A percentile compares a stretch with the other conserved stretches of the same genome.
These are phyloP conservation scores for Phytopythium montanum DNA, from an alignment of 352 stramenopile species.

Conservation along the genomic window DNA sequence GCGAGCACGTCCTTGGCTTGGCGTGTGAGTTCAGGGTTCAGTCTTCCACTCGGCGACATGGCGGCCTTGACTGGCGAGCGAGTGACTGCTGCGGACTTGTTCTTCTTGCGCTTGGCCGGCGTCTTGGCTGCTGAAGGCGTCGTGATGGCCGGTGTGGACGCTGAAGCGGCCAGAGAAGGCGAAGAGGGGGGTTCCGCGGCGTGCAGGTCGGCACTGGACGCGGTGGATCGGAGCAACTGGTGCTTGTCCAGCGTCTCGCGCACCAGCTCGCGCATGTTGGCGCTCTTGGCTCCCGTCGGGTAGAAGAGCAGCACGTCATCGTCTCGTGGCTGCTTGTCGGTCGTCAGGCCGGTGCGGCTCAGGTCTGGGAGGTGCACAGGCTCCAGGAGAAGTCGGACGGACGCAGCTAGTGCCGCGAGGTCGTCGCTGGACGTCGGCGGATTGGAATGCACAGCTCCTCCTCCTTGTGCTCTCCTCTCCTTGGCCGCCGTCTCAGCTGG, in stretches of 20 bases:
- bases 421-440: slow-evolving; percentile 6
- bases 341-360: slow-evolving; percentile 43
- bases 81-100: slow-evolving; percentile 1
- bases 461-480: too few species aligned
- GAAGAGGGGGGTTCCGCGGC: neutral
- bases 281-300: slow-evolving; percentile 61
- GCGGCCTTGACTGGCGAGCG: slow-evolving; percentile 19
- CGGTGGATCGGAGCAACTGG: slow-evolving; percentile 4
- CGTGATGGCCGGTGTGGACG: slow-evolving; percentile 17
- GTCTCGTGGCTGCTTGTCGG: slow-evolving; percentile 1
- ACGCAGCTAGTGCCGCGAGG: slow-evolving; percentile 34
- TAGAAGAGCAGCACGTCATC: slow-evolving; percentile 64
- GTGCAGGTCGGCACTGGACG: slow-evolving; percentile 8
- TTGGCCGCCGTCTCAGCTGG: slow-evolving; percentile 24
- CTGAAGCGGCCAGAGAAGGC: slow-evolving; percentile 13
- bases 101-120: slow-evolving; percentile 11
- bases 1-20: slow-evolving; percentile 60
- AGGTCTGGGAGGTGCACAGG: slow-evolving; percentile 60
- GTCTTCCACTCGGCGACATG: slow-evolving; percentile 16
- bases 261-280: slow-evolving; percentile 69
- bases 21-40: slow-evolving; percentile 50
- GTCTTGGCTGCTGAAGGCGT: slow-evolving; percentile 6
- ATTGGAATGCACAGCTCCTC: slow-evolving; percentile 7
- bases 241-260: slow-evolving; percentile 54
- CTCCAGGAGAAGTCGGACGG: slow-evolving; percentile 49